Evolutionary conservation across 805 yeast genomes (phyloP), one percentile per base, ranked within the genome.

Genomic region (Wickerhamiella alocasiicola): DNA sequence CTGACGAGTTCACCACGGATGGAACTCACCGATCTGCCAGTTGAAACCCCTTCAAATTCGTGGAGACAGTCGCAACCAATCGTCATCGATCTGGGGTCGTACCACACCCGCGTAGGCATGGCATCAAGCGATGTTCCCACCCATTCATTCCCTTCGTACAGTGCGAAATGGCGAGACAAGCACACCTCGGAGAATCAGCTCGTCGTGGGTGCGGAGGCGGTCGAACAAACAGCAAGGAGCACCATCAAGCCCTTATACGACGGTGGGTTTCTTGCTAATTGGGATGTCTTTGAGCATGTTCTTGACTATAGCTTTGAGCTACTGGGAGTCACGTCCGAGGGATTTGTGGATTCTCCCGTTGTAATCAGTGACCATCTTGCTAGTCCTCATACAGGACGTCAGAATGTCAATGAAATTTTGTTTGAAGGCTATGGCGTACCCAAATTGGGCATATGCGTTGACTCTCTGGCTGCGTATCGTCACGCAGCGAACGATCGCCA

Each of bases 211-310:
- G 74, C 80, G 51, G 97, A 88, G 56, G 73, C 76, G 15, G 74
- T 67, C 53, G 55, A 81, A 23, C 97, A 87, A 51, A 62, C 79
- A 2, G 70, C 81, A 34, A 71, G 77, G 46, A 67, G 81, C 13
- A 77, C 78, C 41, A 71, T 82, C 25, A 76, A 73, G 51, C 66
- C 82, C 4, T 95, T 96, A 0, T 88, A 72, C 55, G 98, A 91
- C 57, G 95, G 94, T 0, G 72, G 82, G 4, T 63, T 84, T 49
- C 66, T 91, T 26, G 78, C 93, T 19, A 93, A 87, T 57, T 93
- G 97, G 97, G 97, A 91, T 43, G 72, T 78, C 44, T 70, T 79
- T 2, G 98, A 91, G 56, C 71, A 68, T 44, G 71, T 88, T 39
- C 56, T 91, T 37, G 97, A 88, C 59, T 91, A 85, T 55, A 66